A percentile compares a stretch with the other conserved stretches of the same genome.
Conservation (phyloP, 208 protist genomes). For the Leishmania major region DNA sequence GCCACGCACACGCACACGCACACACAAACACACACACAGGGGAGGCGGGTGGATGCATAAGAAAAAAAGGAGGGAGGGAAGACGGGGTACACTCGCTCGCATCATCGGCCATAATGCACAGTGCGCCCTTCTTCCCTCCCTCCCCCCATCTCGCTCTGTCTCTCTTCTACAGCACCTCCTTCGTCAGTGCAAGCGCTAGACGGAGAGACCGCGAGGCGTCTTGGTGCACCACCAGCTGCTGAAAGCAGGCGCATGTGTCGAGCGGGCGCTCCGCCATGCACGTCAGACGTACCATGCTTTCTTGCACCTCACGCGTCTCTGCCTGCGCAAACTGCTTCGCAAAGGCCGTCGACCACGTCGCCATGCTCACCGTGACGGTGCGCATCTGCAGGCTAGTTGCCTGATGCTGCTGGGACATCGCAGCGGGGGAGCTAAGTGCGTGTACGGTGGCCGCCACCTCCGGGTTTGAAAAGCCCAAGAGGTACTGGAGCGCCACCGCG, state of each 20-base stretch:
- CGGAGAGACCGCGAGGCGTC: constrained; percentile 46
- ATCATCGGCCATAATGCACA: not conserved
- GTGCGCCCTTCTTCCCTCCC: not conserved
- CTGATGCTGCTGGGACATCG: constrained; percentile 15
- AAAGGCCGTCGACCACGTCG: constrained; percentile 27
- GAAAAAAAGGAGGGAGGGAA: not conserved
- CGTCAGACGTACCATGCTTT: constrained; percentile 57
- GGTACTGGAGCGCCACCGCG: constrained; percentile 55
- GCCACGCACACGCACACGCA: not conserved
- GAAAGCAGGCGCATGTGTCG: constrained; percentile 69
- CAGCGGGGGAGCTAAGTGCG: constrained; percentile 26
- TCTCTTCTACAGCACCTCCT: constrained; percentile 62
- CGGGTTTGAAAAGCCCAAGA: constrained; percentile 38
- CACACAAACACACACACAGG: not conserved
- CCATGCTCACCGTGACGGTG: constrained; percentile 23
- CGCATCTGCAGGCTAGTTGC: constrained; percentile 17
- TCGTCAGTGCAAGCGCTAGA: constrained; percentile 54
- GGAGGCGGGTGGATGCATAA: not conserved
- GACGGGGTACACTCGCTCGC: not conserved
- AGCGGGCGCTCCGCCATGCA: constrained; percentile 81
- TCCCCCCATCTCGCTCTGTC: too few relatives aligned
- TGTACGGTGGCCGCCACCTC: constrained; percentile 21
- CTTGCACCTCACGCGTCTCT: constrained; percentile 27
- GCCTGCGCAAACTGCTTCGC: constrained; percentile 27
- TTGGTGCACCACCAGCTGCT: constrained; percentile 73